phyloP scores from a whole-genome alignment of 345 rosid species.

The Arabidopsis suecica region DNA sequence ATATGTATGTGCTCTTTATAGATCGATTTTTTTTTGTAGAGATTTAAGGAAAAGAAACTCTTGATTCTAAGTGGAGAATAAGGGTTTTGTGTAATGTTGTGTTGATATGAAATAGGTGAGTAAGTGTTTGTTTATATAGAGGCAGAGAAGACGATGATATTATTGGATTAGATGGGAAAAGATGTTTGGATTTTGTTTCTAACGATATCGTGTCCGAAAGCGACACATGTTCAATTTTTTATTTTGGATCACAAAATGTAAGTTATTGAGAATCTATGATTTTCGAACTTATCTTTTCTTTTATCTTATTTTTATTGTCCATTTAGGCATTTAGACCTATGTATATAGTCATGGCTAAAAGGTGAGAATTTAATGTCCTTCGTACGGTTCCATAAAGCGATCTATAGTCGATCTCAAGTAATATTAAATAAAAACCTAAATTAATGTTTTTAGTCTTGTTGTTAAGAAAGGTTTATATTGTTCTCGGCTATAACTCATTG shows the following conservation, averaged over 20 bases:
- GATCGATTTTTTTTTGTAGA: neutral
- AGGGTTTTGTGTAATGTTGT: slow-evolving; percentile 30
- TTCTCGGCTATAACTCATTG: too few relatives aligned
- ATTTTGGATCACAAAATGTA: slow-evolving; percentile 35
- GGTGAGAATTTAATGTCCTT: slow-evolving; percentile 38
- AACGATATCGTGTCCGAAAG: slow-evolving; percentile 43
- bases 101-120: slow-evolving; percentile 33
- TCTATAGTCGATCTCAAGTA: slow-evolving; percentile 17
- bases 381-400: slow-evolving; percentile 39
- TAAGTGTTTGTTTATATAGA: slow-evolving; percentile 39
- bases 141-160: slow-evolving; percentile 22
- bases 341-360: slow-evolving; percentile 29
- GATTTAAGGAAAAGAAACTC: neutral
- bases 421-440: neutral
- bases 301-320: neutral
- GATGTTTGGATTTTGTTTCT: slow-evolving; percentile 40
- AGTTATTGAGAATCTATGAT: slow-evolving; percentile 32
- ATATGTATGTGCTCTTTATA: neutral
- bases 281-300: neutral
- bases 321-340: neutral
- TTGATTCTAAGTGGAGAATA: slow-evolving; percentile 2
- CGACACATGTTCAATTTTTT: slow-evolving; percentile 34
- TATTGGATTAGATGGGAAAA: slow-evolving; percentile 34
- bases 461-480: too few relatives aligned
- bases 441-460: neutral